A percentile compares a stretch with the other conserved stretches of the same genome.
phyloP scores from a whole-genome alignment of 2,329 filamentous ascomycete genomes.

The Oidium heveae region DNA sequence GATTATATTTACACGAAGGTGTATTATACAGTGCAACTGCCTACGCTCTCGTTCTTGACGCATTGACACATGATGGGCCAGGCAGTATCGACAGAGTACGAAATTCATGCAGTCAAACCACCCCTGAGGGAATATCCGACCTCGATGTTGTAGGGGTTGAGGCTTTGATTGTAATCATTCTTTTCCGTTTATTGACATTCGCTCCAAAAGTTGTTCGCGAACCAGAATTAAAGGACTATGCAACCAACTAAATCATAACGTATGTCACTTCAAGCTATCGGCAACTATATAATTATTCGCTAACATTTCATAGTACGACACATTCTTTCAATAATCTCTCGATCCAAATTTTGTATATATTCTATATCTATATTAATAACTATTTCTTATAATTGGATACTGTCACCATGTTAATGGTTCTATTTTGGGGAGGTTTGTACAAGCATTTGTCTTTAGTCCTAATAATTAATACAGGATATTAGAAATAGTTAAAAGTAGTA shows the following conservation, averaged over 20 bases:
- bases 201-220: conserved; percentile 15
- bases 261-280: too few species aligned
- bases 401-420: too few species aligned
- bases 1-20: conserved; percentile 24
- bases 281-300: too few species aligned
- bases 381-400: too few species aligned
- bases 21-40: conserved; percentile 23
- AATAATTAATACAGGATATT: too few species aligned
- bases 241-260: conserved; percentile 5
- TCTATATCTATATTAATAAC: too few species aligned
- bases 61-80: conserved; percentile 22
- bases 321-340: too few species aligned
- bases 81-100: conserved; percentile 18
- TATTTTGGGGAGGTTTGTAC: too few species aligned
- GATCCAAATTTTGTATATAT: too few species aligned
- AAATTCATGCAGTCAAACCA: conserved; percentile 17
- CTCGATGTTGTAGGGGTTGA: conserved; percentile 21
- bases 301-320: too few species aligned
- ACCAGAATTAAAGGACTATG: conserved; percentile 19
- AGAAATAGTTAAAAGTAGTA: too few species aligned
- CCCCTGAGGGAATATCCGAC: conserved; percentile 18
- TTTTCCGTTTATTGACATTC: conserved; percentile 14
- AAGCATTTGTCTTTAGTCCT: too few species aligned
- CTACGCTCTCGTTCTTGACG: conserved; percentile 21
- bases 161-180: conserved; percentile 17